Base-by-base conservation (phyloP, 805 yeast species). In the Candida piceae region DNA sequence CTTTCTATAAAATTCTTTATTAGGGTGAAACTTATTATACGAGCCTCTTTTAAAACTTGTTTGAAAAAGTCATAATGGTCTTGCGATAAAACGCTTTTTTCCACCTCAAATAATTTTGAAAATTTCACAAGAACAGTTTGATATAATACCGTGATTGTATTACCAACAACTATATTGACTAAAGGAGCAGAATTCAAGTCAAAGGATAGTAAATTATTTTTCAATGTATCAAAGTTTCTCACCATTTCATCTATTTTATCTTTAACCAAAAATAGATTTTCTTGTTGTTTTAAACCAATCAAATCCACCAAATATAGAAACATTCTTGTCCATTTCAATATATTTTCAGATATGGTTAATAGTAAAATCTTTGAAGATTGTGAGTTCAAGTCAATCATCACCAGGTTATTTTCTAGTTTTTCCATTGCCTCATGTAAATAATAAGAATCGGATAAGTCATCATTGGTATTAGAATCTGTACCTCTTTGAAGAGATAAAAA, bases 291-390 rank as follows among this genome's bases (percentile, higher is more conserved):
- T 13, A 58, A 38, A 12, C 58, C 44, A 11, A 49, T 51, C 18
- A 51, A 36, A 23, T 53, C 55, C n/a, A 55, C 60, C 42, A 52
- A 41, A 34, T 48, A 52, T 4, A 55, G 36, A 35, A 59, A 57
- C 45, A 50, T 55, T 37, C 48, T 55, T 39, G 60, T 51, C 63
- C 63, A 59, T 43, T 51, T 55, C 8, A 49, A 46, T 15, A 58
- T 49, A 39, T 59, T 55, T 39, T 59, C 63, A 16, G 58, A 44
- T 15, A 58, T 46, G 1, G 62, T 52, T 29, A 58, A 40, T 18
- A 57, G 34, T 21, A 58, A 40, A 11, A 54, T 45, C 24, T 41
- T 46, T 3, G 63, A 55, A 10, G 58, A 46, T 1, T 45, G 36
- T 3, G 56, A 47, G 23, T 46, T 50, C 16, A 56, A 40, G 35